Evolutionary conservation across 1,284 basidiomycete species (phyloP).

Genomic region (Ceraceosorus guamensis): DNA sequence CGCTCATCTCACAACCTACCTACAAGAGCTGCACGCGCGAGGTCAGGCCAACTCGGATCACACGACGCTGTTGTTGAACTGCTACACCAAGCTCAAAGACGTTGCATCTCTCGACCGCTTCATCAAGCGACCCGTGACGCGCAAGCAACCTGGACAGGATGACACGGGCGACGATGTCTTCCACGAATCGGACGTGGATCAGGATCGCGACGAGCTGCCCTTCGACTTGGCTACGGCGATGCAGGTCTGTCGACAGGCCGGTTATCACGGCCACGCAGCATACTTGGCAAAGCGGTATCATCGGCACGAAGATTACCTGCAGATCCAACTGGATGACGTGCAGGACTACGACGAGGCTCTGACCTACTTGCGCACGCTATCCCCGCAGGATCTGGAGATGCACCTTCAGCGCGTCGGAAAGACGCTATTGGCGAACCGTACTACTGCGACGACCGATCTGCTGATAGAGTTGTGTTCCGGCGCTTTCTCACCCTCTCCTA

Average conservation of each 20-base stretch:
- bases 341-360: constrained; percentile 75
- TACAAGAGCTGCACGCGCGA: constrained; percentile 85
- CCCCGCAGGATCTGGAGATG: constrained; percentile 57
- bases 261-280: constrained; percentile 88
- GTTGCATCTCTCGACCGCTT: constrained; percentile 79
- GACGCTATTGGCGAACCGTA: constrained; percentile 66
- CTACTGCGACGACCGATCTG: constrained; percentile 78
- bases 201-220: constrained; percentile 59
- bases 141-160: background rate
- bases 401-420: constrained; percentile 47
- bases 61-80: constrained; percentile 68
- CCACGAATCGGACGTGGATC: background rate
- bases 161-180: constrained; percentile 1
- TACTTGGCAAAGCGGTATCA: constrained; percentile 88
- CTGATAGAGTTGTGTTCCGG: constrained; percentile 86
- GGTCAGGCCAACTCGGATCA: constrained; percentile 92
- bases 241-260: constrained; percentile 87
- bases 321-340: constrained; percentile 90
- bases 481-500: constrained; percentile 33
- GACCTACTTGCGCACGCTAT: constrained; percentile 68
- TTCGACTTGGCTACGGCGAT: constrained; percentile 97
- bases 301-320: constrained; percentile 82
- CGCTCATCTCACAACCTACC: constrained; percentile 84
- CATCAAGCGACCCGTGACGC: constrained; percentile 57
- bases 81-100: constrained; percentile 94